Evolutionary conservation across 2,329 filamentous ascomycete genomes (phyloP).

Genomic region (Rhynchosporium agropyri): DNA sequence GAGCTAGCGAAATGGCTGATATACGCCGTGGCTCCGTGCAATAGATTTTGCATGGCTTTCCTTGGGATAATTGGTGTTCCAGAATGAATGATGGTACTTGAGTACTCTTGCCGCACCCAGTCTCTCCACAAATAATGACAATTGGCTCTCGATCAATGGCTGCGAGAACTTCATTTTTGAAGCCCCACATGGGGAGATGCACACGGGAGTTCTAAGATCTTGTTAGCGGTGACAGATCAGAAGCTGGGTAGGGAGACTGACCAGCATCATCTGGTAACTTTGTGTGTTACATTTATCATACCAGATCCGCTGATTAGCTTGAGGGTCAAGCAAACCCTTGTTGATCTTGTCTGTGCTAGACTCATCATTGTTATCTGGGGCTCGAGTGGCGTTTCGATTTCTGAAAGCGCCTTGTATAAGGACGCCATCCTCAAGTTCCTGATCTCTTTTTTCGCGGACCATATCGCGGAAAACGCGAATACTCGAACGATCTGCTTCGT

Average conservation of each 20-base stretch:
- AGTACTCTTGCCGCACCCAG: conserved; percentile 95
- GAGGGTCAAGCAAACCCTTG: conserved; percentile 33
- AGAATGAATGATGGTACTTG: conserved; percentile 94
- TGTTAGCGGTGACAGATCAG: conserved; percentile 38
- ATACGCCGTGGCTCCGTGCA: conserved; percentile 95
- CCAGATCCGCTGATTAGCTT: conserved; percentile 61
- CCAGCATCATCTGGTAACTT: conserved; percentile 78
- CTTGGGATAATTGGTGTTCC: conserved; percentile 81
- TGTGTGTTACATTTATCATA: conserved; percentile 56
- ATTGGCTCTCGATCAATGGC: conserved; percentile 81
- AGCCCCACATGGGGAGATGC: conserved; percentile 88
- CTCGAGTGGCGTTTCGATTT: conserved; percentile 55
- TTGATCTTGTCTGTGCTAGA: conserved; percentile 43
- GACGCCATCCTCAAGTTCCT: conserved; percentile 73
- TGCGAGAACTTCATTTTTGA: conserved; percentile 74
- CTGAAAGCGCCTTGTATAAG: conserved; percentile 77
- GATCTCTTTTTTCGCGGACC: conserved; percentile 68
- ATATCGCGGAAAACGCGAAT: conserved; percentile 71
- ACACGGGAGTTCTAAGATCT: conserved; percentile 58
- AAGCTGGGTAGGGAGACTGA: conserved; percentile 41
- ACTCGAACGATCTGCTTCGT: conserved; percentile 68
- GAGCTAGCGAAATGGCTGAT: conserved; percentile 90
- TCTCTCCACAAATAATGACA: conserved; percentile 94
- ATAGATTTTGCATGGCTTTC: conserved; percentile 85
- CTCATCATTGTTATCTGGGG: conserved; percentile 53